Base-by-base conservation (phyloP, 345 rosid species). In the Cochlearia excelsa region DNA sequence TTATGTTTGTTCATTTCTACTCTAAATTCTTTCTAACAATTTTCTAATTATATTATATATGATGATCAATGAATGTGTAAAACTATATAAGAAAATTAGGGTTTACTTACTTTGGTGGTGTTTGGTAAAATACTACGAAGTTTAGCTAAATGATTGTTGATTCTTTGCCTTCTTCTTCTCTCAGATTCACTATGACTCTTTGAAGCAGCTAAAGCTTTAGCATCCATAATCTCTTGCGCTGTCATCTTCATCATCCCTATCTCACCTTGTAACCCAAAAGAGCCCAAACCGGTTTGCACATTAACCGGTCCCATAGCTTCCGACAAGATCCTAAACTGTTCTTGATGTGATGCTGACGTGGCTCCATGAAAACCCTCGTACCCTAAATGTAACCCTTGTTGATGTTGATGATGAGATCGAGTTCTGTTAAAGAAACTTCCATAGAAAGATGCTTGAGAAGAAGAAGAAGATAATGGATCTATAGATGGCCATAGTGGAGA, bases 221-320 rank as follows among this genome's bases (percentile, higher is more conserved):
- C 99, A n/a, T 93, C 99, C 90, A 93, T 85, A 44, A 93, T 82
- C 74, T 89, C 95, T 74, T 93, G 99, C n/a, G 95, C 90, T 35
- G 88, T 83, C 94, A 89, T 79, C 72, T 87, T 89, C 94, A 89
- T 79, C 72, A 85, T 89, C 9, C 94, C 91, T 54, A 93, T 38
- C 73, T 93, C 91, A 16, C 87, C 81, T 62, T 86, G 96, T 30
- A 84, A 75, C 46, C 96, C 95, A 27, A 88, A 88, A 55, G 95
- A 88, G 4, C 82, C 74, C 8, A 85, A 82, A 43, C 72, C 76
- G 11, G 83, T 67, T 69, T 80, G 85, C 61, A 73, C 82, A 16
- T 16, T 16, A 52, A 78, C 75, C 9, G 84, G 84, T 29, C 97
- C 95, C 26, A 91, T 75, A 52, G 93, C 74, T 2, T 92, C 98